A percentile compares a stretch with the other conserved stretches of the same genome.
phyloP scores from a whole-genome alignment of 257 asterid genomes.

The Lycium barbarum region DNA sequence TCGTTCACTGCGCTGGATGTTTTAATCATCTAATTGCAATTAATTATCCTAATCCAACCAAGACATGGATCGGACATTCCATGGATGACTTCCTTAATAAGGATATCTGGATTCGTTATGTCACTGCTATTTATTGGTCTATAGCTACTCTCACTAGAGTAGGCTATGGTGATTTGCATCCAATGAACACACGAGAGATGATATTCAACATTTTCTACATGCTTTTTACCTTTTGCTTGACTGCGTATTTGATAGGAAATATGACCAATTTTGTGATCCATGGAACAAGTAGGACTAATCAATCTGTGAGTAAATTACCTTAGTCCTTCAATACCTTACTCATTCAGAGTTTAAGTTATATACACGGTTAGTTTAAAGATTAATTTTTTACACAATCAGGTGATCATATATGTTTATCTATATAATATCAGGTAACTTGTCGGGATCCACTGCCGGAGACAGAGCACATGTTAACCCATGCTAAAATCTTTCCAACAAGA shows the following conservation, averaged over 20 bases:
- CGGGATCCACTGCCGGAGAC: conserved; percentile 27
- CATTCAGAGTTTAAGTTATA: neutral
- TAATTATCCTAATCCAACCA: conserved; percentile 32
- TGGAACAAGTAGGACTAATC: conserved; percentile 60
- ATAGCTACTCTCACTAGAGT: conserved; percentile 58
- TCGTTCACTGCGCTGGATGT: conserved; percentile 42
- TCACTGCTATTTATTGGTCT: conserved; percentile 63
- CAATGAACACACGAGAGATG: conserved; percentile 54
- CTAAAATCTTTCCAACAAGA: neutral
- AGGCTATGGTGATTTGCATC: conserved; percentile 72
- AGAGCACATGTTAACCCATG: conserved; percentile 28
- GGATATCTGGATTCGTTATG: conserved; percentile 54
- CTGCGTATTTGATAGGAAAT: conserved; percentile 63
- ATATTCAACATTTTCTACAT: conserved; percentile 48
- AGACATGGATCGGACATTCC: conserved; percentile 55
- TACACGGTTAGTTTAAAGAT: neutral
- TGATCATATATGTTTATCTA: neutral
- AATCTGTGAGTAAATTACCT: conserved; percentile 48
- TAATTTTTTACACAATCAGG: too few relatives aligned
- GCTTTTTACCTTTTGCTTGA: conserved; percentile 59
- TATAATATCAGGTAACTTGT: conserved; percentile 7
- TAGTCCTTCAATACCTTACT: too few relatives aligned
- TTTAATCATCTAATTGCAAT: conserved; percentile 38
- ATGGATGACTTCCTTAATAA: conserved; percentile 40
- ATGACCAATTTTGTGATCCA: conserved; percentile 67